phyloP scores from a whole-genome alignment of 75 land plant genomes.

The Isoetes taiwanensis region DNA sequence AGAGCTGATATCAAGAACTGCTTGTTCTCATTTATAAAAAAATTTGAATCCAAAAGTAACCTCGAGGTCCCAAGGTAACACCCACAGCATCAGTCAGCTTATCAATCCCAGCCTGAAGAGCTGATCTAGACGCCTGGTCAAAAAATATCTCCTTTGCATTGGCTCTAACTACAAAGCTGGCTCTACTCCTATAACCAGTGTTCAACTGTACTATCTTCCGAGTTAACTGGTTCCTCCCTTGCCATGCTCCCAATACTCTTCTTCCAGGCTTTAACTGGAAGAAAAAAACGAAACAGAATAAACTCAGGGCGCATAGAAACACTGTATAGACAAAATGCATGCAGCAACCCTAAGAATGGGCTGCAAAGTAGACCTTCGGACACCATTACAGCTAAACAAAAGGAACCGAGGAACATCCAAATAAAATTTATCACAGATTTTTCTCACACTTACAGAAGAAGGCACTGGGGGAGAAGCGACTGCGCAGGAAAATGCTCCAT shows the following conservation, averaged over 20 bases:
- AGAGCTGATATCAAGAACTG: too few relatives aligned
- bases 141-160: slow-evolving; percentile 59
- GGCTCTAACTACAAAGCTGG: slow-evolving; percentile 38
- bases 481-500: neutral
- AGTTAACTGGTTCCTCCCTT: slow-evolving; percentile 4
- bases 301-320: neutral
- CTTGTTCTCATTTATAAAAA: too few relatives aligned
- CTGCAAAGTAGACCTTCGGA: neutral
- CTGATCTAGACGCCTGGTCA: slow-evolving; percentile 43
- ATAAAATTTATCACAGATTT: neutral
- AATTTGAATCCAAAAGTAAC: slow-evolving; percentile 21
- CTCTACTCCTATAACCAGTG: neutral
- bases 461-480: neutral
- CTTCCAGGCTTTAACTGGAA: slow-evolving; percentile 5
- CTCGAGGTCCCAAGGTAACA: slow-evolving; percentile 88
- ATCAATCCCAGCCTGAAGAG: slow-evolving; percentile 65
- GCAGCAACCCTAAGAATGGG: neutral
- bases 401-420: neutral
- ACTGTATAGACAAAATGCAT: neutral
- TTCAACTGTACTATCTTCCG: neutral
- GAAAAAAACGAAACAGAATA: neutral
- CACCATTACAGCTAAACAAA: too few relatives aligned
- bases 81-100: slow-evolving; percentile 94
- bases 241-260: slow-evolving; percentile 10
- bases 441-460: neutral